These are phyloP conservation scores for Globisporangium canariense DNA, from an alignment of 352 stramenopile species.

Conservation along the genomic window DNA sequence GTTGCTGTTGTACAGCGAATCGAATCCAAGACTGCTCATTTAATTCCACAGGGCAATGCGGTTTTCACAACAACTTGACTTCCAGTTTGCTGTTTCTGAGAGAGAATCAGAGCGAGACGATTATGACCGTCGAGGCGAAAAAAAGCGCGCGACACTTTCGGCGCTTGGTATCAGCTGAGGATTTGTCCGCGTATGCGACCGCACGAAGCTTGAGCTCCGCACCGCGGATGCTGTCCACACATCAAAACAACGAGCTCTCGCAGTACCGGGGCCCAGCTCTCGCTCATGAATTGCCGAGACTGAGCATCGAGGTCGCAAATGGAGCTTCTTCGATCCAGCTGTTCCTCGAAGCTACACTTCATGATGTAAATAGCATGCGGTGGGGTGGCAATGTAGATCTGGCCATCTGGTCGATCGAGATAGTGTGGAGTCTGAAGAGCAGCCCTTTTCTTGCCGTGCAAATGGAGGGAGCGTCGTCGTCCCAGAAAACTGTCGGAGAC, in stretches of 20 bases:
- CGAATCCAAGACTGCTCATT: conserved; percentile 20
- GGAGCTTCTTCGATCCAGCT: background rate
- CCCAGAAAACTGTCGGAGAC: conserved; percentile 3
- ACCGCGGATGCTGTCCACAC: background rate
- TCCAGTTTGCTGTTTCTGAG: conserved; percentile 23
- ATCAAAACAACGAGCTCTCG: background rate
- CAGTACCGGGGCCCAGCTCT: background rate
- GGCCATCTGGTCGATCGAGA: conserved; percentile 21
- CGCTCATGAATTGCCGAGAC: background rate
- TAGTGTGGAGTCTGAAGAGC: conserved; percentile 8
- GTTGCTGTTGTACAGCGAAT: background rate
- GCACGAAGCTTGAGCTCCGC: background rate
- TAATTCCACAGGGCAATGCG: conserved; percentile 25
- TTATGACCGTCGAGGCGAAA: conserved; percentile 17
- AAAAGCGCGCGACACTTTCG: conserved; percentile 16
- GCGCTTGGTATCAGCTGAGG: conserved; percentile 6
- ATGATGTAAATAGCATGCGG: conserved; percentile 9
- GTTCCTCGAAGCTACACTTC: conserved; percentile 19
- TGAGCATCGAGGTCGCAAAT: background rate
- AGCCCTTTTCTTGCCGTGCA: conserved; percentile 16
- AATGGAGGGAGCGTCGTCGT: conserved; percentile 20
- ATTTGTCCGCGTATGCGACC: too few species aligned
- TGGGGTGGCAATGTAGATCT: background rate
- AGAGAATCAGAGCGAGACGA: conserved; percentile 13
- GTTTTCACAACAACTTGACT: conserved; percentile 31